These are phyloP conservation scores for Apiospora hydei DNA, from an alignment of 2,329 filamentous ascomycete species.

Conservation along the genomic window DNA sequence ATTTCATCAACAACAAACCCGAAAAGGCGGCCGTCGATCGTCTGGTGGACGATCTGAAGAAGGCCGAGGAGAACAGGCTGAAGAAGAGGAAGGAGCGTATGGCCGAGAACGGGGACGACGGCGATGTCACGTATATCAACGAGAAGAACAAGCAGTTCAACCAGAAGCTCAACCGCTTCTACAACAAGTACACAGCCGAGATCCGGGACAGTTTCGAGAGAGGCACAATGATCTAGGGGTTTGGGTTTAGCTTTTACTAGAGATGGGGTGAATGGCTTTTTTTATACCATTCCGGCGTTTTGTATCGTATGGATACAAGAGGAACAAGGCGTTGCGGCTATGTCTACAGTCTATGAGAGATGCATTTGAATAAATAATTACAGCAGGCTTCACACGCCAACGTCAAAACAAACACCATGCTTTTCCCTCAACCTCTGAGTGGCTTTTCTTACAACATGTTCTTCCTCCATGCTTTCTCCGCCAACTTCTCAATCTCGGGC, in stretches of 20 bases:
- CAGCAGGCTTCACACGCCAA: background rate
- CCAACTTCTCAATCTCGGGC: constrained; percentile 80
- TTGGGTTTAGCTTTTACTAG: background rate
- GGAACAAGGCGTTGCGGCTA: constrained; percentile 14
- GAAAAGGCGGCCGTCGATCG: constrained; percentile 87
- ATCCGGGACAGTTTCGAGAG: constrained; percentile 98
- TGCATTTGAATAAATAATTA: constrained; percentile 16
- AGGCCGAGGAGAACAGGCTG: constrained; percentile 84
- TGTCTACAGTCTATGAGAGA: constrained; percentile 15
- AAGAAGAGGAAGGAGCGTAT: constrained; percentile 87
- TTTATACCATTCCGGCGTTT: background rate
- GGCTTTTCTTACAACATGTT: constrained; percentile 72
- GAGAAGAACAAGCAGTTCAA: constrained; percentile 99
- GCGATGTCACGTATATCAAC: constrained; percentile 98
- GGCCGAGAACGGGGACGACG: constrained; percentile 80
- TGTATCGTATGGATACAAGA: background rate
- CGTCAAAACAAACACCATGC: background rate
- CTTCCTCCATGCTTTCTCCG: constrained; percentile 85
- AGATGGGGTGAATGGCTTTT: background rate
- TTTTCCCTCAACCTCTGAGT: background rate
- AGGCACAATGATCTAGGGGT: constrained; percentile 88
- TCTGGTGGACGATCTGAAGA: constrained; percentile 83
- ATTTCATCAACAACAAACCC: constrained; percentile 85
- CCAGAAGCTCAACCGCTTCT: constrained; percentile 93
- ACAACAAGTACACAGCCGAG: constrained; percentile 98